Conservation (phyloP, 139 green algal genomes). For the Coccomyxa sp. region DNA sequence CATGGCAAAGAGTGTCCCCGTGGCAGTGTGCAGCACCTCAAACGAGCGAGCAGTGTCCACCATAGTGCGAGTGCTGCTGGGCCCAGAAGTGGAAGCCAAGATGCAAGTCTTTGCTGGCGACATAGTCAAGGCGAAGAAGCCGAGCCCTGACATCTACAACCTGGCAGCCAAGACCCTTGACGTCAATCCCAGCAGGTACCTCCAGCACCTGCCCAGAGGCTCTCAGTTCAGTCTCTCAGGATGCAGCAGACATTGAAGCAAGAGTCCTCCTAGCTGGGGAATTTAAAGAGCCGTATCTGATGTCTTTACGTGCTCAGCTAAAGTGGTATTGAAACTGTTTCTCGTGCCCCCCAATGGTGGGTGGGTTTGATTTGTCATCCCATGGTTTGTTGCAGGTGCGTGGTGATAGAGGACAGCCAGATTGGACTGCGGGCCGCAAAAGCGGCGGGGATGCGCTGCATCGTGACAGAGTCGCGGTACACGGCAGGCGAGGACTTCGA, state of each 20-base stretch:
- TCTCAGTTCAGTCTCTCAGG: neutral
- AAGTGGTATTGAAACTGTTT: too few species aligned
- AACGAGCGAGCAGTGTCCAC: slow-evolving; percentile 94
- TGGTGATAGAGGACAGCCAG: slow-evolving; percentile 93
- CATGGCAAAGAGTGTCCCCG: slow-evolving; percentile 67
- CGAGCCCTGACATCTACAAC: slow-evolving; percentile 91
- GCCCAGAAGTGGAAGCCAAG: slow-evolving; percentile 39
- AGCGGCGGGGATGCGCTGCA: slow-evolving; percentile 88
- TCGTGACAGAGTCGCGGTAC: slow-evolving; percentile 74
- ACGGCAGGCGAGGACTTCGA: slow-evolving; percentile 60
- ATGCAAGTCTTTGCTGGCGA: slow-evolving; percentile 89
- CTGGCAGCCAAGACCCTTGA: slow-evolving; percentile 78
- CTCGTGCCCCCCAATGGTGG: neutral
- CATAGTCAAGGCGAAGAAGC: slow-evolving; percentile 95
- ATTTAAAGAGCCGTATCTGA: too few species aligned
- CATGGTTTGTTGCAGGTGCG: slow-evolving; percentile 39
- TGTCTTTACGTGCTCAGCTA: too few species aligned
- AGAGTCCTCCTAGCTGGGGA: neutral
- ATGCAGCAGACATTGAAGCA: neutral
- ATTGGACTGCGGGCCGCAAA: slow-evolving; percentile 91
- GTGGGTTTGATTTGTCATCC: neutral
- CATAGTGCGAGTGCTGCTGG: slow-evolving; percentile 89
- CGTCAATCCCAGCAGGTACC: slow-evolving; percentile 63
- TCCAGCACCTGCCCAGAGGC: neutral
- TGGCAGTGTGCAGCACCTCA: slow-evolving; percentile 96